These are phyloP conservation scores for Aspergillus aculeatinus DNA, from an alignment of 2,329 filamentous ascomycete genomes.

Conservation along the genomic window DNA sequence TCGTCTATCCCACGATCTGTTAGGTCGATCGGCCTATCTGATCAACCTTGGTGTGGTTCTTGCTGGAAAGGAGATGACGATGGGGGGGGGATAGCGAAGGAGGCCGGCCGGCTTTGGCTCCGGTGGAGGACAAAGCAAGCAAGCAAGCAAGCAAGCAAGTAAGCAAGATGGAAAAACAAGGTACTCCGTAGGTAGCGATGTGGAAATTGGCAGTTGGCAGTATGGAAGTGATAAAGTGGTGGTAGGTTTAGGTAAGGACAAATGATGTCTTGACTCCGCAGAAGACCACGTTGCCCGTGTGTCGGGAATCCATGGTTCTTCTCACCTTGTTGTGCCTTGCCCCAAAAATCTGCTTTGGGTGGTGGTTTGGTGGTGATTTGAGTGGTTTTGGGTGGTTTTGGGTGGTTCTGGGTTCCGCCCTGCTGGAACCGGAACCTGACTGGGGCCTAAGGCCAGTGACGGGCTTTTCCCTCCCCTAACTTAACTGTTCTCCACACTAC, in stretches of 20 bases:
- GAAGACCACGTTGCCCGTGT: background rate
- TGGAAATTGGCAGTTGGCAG: no score
- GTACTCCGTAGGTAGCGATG: no score
- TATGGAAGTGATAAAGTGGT: no score
- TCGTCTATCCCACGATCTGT: background rate
- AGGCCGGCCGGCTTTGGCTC: no score
- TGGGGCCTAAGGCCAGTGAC: constrained; percentile 9
- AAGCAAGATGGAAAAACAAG: no score
- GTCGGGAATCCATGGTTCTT: constrained; percentile 1
- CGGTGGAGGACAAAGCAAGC: no score
- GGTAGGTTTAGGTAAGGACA: no score
- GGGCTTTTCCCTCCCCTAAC: constrained; percentile 1
- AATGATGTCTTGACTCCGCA: no score
- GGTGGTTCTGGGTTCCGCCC: constrained; percentile 18
- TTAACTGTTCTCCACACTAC: constrained; percentile 8
- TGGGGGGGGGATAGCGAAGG: background rate
- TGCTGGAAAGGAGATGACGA: background rate
- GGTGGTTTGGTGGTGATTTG: background rate
- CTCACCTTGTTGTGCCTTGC: background rate
- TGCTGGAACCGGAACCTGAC: constrained; percentile 23
- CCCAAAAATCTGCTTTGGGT: background rate
- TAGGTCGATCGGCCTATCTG: background rate
- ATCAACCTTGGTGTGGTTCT: background rate
- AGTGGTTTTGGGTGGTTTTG: background rate
- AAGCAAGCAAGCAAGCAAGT: no score